phyloP scores from a whole-genome alignment of 202 grass and related monocot species.

The Brachypodium distachyon region DNA sequence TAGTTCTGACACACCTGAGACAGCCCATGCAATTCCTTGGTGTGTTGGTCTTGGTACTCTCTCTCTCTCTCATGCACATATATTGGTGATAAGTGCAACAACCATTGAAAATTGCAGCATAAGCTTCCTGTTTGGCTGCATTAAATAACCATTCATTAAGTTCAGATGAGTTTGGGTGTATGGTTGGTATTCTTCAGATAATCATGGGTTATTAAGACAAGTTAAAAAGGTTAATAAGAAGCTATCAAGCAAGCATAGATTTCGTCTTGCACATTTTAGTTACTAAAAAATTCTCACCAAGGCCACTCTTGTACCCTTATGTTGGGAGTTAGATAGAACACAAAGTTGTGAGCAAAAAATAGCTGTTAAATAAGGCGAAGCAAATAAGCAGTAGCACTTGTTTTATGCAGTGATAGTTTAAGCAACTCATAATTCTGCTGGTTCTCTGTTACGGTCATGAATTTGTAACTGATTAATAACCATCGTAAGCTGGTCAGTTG shows the following conservation, averaged over 20 bases:
- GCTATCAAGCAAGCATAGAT: too few species aligned
- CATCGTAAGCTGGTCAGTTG: neutral
- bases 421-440: neutral
- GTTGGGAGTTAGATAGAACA: neutral
- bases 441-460: neutral
- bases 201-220: neutral
- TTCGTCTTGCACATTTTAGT: neutral
- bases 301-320: neutral
- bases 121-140: neutral
- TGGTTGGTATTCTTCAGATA: neutral
- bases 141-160: neutral
- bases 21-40: constrained; percentile 30
- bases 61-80: neutral
- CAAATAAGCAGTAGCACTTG: neutral
- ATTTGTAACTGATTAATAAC: neutral
- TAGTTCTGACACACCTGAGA: constrained; percentile 32
- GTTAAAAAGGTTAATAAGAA: too few species aligned
- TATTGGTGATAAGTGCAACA: neutral
- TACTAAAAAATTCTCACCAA: neutral
- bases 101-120: neutral
- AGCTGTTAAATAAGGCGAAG: neutral
- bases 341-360: neutral
- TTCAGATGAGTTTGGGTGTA: neutral
- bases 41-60: constrained; percentile 85
- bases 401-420: neutral